A percentile compares a stretch with the other conserved stretches of the same genome.
These are phyloP conservation scores for Oxalis stricta DNA, from an alignment of 441 rosid genomes.

Conservation along the genomic window DNA sequence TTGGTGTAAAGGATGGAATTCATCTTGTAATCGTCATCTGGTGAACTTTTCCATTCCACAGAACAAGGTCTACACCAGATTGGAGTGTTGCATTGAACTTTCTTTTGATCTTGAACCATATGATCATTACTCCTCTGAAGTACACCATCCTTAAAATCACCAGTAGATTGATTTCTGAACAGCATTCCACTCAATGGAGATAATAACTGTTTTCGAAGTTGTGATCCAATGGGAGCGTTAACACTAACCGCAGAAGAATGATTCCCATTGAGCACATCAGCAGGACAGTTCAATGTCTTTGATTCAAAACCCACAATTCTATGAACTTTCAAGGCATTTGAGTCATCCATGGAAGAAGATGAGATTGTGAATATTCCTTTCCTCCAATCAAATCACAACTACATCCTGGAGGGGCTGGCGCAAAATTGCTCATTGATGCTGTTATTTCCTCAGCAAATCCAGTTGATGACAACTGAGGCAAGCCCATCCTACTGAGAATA, in stretches of 20 bases:
- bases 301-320: conserved; percentile 38
- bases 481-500: conserved; percentile 21
- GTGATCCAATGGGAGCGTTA: conserved; percentile 19
- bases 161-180: conserved; percentile 23
- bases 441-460: conserved; percentile 36
- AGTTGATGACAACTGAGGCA: conserved; percentile 34
- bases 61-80: conserved; percentile 12
- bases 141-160: conserved; percentile 16
- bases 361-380: conserved; percentile 18
- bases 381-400: conserved; percentile 25
- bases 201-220: conserved; percentile 28
- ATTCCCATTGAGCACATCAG: conserved; percentile 15
- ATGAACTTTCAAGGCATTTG: conserved; percentile 14
- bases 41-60: conserved; percentile 16
- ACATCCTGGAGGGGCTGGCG: conserved; percentile 18
- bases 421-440: conserved; percentile 27
- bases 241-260: conserved; percentile 19
- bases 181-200: conserved; percentile 41
- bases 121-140: conserved; percentile 11
- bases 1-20: conserved; percentile 14
- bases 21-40: conserved; percentile 9
- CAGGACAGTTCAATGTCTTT: conserved; percentile 16
- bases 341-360: conserved; percentile 10
- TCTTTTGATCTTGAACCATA: conserved; percentile 32
- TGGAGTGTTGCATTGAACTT: conserved; percentile 26